These are phyloP conservation scores for Euphorbia celastroides DNA, from an alignment of 441 rosid genomes.

Conservation along the genomic window DNA sequence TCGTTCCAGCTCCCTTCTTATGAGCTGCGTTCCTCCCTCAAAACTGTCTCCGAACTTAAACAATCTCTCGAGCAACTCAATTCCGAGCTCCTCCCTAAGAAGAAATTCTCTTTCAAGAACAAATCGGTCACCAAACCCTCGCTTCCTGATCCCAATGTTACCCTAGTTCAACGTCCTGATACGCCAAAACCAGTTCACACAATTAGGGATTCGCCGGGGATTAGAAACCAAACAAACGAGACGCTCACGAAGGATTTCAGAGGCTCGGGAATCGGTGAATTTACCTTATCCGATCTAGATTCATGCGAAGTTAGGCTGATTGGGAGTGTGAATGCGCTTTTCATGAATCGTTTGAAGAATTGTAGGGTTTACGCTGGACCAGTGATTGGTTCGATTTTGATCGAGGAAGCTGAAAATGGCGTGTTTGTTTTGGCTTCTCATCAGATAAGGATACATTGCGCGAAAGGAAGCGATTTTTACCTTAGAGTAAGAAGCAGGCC, in stretches of 20 bases:
- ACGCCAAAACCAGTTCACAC: conserved; percentile 6
- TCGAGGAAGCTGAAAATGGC: conserved; percentile 69
- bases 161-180: conserved; percentile 13
- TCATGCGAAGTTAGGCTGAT: conserved; percentile 55
- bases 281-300: conserved; percentile 57
- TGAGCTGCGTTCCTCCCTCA: conserved; percentile 68
- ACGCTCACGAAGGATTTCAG: conserved; percentile 34
- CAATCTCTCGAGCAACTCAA: conserved; percentile 44
- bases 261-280: conserved; percentile 53
- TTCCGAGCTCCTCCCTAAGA: conserved; percentile 50
- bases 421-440: conserved; percentile 69
- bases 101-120: conserved; percentile 70
- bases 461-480: conserved; percentile 58
- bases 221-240: conserved; percentile 43
- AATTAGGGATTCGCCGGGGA: conserved; percentile 55
- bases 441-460: conserved; percentile 78
- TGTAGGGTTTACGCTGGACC: conserved; percentile 63
- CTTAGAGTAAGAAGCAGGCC: conserved; percentile 81
- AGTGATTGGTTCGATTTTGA: conserved; percentile 67
- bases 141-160: conserved; percentile 10
- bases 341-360: conserved; percentile 46
- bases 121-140: conserved; percentile 34
- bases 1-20: conserved; percentile 71
- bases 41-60: conserved; percentile 53
- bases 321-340: conserved; percentile 47